Evolutionary conservation across 1,139 yeast genomes (phyloP).

Genomic region (Protomyces macrosporus): DNA sequence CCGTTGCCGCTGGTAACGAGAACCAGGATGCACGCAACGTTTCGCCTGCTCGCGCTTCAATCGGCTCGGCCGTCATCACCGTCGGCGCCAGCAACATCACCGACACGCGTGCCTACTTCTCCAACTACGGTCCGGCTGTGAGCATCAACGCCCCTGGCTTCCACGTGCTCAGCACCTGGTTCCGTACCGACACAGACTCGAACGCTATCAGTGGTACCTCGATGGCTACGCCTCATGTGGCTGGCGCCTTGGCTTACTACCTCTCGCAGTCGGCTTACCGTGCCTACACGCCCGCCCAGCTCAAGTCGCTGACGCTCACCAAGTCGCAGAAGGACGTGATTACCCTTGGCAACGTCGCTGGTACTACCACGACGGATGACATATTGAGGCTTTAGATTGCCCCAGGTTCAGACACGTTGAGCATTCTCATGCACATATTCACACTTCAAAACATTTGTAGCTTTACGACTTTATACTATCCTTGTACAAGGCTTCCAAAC

Average conservation of each 20-base stretch:
- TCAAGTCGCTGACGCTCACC: neutral
- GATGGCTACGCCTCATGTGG: constrained; percentile 88
- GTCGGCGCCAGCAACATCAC: constrained; percentile 78
- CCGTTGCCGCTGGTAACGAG: constrained; percentile 83
- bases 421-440: neutral
- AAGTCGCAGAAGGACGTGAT: neutral
- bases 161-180: constrained; percentile 70
- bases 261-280: constrained; percentile 41
- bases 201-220: constrained; percentile 82
- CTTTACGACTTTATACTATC: too few relatives aligned
- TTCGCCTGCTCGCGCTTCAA: constrained; percentile 43
- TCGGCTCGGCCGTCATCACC: constrained; percentile 51
- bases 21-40: constrained; percentile 73
- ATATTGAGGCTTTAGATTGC: neutral
- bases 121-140: constrained; percentile 79
- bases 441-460: too few relatives aligned
- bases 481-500: too few relatives aligned
- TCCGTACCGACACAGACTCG: constrained; percentile 64
- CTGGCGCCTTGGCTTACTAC: constrained; percentile 48
- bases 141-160: constrained; percentile 83
- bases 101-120: constrained; percentile 71
- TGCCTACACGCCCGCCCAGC: constrained; percentile 39
- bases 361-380: neutral
- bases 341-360: neutral
- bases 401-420: neutral